Conservation (phyloP, 2,329 filamentous ascomycete species). For the Xylariaceae sp. region DNA sequence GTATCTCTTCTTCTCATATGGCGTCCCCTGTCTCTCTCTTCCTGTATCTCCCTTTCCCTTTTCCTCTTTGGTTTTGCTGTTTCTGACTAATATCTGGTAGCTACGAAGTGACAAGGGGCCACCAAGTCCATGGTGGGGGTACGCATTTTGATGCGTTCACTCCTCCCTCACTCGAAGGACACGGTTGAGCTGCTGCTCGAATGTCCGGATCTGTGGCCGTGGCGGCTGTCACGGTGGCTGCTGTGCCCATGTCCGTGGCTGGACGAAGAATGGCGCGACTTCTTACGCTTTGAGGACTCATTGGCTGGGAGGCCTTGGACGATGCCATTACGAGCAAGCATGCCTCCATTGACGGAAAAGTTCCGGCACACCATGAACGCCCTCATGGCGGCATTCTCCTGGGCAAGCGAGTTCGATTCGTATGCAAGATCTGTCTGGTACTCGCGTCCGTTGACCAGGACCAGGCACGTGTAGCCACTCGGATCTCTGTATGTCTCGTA, state of each 20-base stretch:
- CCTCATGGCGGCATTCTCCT: conserved; percentile 90
- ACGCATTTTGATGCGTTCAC: conserved; percentile 2
- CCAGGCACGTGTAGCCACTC: conserved; percentile 79
- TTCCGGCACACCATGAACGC: conserved; percentile 97
- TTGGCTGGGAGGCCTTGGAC: conserved; percentile 59
- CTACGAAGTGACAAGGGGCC: conserved; percentile 11
- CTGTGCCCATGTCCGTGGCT: conserved; percentile 36
- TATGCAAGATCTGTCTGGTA: conserved; percentile 89
- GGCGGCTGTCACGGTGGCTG: conserved; percentile 40
- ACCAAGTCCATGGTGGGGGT: conserved; percentile 3
- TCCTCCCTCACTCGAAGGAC: conserved; percentile 47
- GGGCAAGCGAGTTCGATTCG: conserved; percentile 73
- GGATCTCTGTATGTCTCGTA: conserved; percentile 76
- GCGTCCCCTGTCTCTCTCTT: conserved; percentile 14
- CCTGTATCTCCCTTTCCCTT: conserved; percentile 8
- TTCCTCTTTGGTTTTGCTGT: background rate
- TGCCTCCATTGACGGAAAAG: conserved; percentile 94
- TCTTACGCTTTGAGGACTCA: conserved; percentile 47
- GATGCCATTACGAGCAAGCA: conserved; percentile 67
- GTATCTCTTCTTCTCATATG: conserved; percentile 10
- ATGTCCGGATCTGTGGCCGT: conserved; percentile 50
- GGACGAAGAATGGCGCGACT: conserved; percentile 46
- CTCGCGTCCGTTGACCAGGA: conserved; percentile 92
- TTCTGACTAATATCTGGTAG: conserved; percentile 18
- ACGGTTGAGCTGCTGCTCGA: conserved; percentile 59